phyloP scores from a whole-genome alignment of 129 eudicot genomes.

The Chrysanthemum makinoi region DNA sequence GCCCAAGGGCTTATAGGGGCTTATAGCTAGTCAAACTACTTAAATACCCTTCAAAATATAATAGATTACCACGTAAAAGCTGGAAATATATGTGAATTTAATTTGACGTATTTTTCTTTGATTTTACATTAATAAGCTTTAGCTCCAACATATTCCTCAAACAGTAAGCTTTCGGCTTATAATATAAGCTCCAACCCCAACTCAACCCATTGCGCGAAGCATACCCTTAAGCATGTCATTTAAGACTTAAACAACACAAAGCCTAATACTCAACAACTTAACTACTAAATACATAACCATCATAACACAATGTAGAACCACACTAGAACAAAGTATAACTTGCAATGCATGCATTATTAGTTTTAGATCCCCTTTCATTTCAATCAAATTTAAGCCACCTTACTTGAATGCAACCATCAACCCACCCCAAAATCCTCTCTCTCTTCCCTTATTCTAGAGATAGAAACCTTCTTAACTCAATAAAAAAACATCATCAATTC shows the following conservation, averaged over 20 bases:
- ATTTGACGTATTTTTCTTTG: too few relatives aligned
- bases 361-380: constrained; percentile 8
- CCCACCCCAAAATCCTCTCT: constrained; percentile 15
- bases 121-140: too few relatives aligned
- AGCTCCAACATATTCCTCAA: too few relatives aligned
- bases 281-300: background rate
- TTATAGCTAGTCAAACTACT: too few relatives aligned
- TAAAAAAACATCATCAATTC: background rate
- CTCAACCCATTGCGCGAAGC: too few relatives aligned
- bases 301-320: background rate
- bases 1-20: too few relatives aligned
- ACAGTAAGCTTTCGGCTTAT: too few relatives aligned
- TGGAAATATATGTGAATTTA: too few relatives aligned
- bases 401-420: constrained; percentile 26
- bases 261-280: background rate
- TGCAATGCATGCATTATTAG: background rate
- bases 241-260: background rate
- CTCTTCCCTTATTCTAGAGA: constrained; percentile 2
- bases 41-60: too few relatives aligned
- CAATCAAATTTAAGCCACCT: constrained; percentile 20
- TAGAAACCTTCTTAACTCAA: background rate
- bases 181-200: too few relatives aligned
- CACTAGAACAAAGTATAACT: background rate
- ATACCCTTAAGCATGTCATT: too few relatives aligned
- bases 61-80: too few relatives aligned